These are phyloP conservation scores for Pseudogymnoascus sp. DNA, from an alignment of 2,329 filamentous ascomycete species.

Conservation along the genomic window DNA sequence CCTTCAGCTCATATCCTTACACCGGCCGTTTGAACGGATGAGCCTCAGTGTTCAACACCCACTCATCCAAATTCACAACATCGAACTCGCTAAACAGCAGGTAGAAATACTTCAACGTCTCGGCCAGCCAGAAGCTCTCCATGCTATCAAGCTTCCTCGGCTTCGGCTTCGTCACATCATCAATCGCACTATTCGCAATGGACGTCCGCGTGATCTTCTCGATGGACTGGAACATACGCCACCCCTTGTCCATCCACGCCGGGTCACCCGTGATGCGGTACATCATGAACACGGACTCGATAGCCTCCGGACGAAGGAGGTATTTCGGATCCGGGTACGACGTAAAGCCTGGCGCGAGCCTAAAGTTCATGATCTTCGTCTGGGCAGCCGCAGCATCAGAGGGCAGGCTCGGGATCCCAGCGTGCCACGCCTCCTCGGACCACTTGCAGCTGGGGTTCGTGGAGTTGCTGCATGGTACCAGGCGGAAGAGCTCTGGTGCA, in stretches of 20 bases:
- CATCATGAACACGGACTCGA: constrained; percentile 60
- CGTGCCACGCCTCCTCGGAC: constrained; percentile 30
- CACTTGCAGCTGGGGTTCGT: constrained; percentile 41
- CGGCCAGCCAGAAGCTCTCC: constrained; percentile 57
- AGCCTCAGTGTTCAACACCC: constrained; percentile 42
- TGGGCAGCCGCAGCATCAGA: background rate
- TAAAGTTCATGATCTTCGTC: constrained; percentile 1
- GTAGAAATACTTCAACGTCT: constrained; percentile 76
- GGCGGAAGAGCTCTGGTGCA: constrained; percentile 51
- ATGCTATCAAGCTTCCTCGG: constrained; percentile 43
- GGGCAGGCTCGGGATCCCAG: background rate
- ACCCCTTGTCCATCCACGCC: constrained; percentile 33
- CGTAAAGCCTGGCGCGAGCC: constrained; percentile 41
- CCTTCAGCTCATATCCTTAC: background rate
- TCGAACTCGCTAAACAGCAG: constrained; percentile 62
- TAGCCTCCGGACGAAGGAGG: constrained; percentile 50
- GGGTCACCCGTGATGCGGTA: constrained; percentile 15
- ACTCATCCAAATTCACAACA: constrained; percentile 54
- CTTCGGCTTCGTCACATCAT: constrained; percentile 27
- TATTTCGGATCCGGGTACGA: constrained; percentile 36
- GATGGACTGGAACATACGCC: constrained; percentile 38
- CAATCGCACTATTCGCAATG: constrained; percentile 33
- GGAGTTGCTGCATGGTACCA: constrained; percentile 41
- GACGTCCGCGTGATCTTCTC: constrained; percentile 33
- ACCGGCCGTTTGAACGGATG: constrained; percentile 18